phyloP scores from a whole-genome alignment of 176 grass and related monocot genomes.

The Raddia distichophylla region DNA sequence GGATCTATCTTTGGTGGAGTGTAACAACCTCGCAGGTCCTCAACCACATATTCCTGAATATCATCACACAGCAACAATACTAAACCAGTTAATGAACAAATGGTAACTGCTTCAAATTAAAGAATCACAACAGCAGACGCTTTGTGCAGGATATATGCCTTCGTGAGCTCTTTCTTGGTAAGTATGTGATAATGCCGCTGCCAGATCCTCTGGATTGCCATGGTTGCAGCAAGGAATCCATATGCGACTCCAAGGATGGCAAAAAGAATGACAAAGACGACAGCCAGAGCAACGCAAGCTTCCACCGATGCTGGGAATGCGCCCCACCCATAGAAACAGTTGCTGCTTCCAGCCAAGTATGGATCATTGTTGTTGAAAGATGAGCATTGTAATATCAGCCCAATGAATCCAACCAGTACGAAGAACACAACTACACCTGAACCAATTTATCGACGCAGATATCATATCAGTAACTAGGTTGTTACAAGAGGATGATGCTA shows the following conservation, averaged over 20 bases:
- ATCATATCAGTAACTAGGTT: conserved; percentile 9
- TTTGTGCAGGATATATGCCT: conserved; percentile 43
- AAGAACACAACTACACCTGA: conserved; percentile 81
- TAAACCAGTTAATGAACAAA: neutral
- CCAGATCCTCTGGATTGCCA: conserved; percentile 87
- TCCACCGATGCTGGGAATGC: conserved; percentile 72
- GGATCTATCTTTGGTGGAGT: conserved; percentile 66
- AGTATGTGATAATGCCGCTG: conserved; percentile 86
- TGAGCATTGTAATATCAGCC: conserved; percentile 74
- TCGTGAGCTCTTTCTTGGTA: conserved; percentile 82
- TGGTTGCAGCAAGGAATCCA: conserved; percentile 74
- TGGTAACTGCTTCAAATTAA: neutral
- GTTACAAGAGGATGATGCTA: neutral
- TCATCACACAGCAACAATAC: neutral
- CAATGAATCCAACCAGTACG: conserved; percentile 77
- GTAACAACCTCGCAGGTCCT: conserved; percentile 64
- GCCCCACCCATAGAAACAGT: conserved; percentile 80
- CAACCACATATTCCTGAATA: conserved; percentile 69
- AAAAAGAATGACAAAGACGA: conserved; percentile 82
- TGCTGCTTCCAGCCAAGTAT: conserved; percentile 62
- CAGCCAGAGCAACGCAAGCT: conserved; percentile 74
- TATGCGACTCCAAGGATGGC: conserved; percentile 83
- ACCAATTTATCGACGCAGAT: conserved; percentile 26
- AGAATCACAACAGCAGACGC: no score
- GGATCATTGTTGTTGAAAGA: conserved; percentile 66